phyloP scores from a whole-genome alignment of 192 early-diverging fungal species.

The Backusella australiensis region DNA sequence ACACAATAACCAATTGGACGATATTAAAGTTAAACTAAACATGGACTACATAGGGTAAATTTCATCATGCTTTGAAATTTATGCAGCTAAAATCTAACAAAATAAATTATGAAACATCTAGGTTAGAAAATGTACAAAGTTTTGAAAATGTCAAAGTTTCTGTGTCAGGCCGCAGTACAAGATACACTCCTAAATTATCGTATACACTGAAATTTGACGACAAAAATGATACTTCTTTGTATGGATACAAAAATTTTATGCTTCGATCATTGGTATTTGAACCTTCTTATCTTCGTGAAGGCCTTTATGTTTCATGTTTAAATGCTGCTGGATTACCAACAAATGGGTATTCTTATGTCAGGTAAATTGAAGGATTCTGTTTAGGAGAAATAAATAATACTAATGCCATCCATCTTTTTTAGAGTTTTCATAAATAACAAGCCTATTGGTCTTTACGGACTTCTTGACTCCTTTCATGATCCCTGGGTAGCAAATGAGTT shows the following conservation, averaged over 20 bases:
- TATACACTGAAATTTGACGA: neutral
- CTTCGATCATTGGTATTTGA: slow-evolving; percentile 14
- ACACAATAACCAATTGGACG: neutral
- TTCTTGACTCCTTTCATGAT: slow-evolving; percentile 5
- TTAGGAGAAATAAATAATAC: neutral
- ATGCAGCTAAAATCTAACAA: neutral
- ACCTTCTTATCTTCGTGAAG: slow-evolving; percentile 8
- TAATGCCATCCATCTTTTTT: neutral
- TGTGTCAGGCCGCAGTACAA: slow-evolving; percentile 1
- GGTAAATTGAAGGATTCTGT: neutral
- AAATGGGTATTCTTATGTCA: neutral
- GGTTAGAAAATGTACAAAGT: neutral
- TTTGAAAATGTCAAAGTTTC: neutral
- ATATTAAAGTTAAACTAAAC: slow-evolving; percentile 1
- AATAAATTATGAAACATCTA: neutral
- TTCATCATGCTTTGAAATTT: neutral
- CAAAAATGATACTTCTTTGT: neutral
- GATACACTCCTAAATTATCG: neutral
- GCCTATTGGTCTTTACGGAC: slow-evolving; percentile 3
- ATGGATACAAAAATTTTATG: slow-evolving; percentile 4
- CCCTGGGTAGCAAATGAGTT: neutral
- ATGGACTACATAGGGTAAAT: slow-evolving; percentile 10
- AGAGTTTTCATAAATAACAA: slow-evolving; percentile 11
- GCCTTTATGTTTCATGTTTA: neutral
- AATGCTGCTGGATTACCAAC: neutral